Evolutionary conservation across 2,329 filamentous ascomycete species (phyloP), one percentile per base, ranked within the genome.

Genomic region (Curvularia verruculosa): DNA sequence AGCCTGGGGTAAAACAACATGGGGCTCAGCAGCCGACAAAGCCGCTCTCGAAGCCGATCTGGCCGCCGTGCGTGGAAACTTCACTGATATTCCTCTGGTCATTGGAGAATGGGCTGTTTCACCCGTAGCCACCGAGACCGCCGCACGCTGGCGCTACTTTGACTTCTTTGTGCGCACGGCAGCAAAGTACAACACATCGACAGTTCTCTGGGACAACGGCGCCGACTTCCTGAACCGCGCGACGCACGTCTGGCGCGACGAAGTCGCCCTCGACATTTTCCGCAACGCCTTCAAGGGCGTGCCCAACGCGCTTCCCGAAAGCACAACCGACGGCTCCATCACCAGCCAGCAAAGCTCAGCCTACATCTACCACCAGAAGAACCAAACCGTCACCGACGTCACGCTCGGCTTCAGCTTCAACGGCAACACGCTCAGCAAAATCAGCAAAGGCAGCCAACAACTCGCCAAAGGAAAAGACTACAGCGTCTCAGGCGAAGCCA

Each of bases 151-250:
- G 82, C 82, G 82, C 54, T 87, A 85, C 67, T 83, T 81, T 51
- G 84, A 87, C 68, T 78, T 80, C 56, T 76, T 87, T 51, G 70
- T 82, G 19, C 79, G 79, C 26, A 81, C 78, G 0, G 81, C 82
- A 0, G 76, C 73, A 1, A 78, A 80, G 44, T 82, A 84, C 62
- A 77, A 81, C 58, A 83, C 82, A 7, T 72, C 81, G 1, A 78
- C 80, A 3, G 75, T 86, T 1, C 68, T 87, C 5, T 87, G 85
- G 85, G 85, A 87, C 65, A 87, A 86, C 56, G 84, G 85, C 0
- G 67, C 77, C 2, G 84, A 86, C 61, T 81, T 84, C 39, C 76
- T 86, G 10, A 77, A 87, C 62, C 81, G 85, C 36, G 72, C 72
- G 2, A 75, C 79, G 0, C 77, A 79, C 44, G 63, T 66, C 2